Evolutionary conservation across 1,284 basidiomycete genomes (phyloP).

Genomic region (Ganoderma meredithae): DNA sequence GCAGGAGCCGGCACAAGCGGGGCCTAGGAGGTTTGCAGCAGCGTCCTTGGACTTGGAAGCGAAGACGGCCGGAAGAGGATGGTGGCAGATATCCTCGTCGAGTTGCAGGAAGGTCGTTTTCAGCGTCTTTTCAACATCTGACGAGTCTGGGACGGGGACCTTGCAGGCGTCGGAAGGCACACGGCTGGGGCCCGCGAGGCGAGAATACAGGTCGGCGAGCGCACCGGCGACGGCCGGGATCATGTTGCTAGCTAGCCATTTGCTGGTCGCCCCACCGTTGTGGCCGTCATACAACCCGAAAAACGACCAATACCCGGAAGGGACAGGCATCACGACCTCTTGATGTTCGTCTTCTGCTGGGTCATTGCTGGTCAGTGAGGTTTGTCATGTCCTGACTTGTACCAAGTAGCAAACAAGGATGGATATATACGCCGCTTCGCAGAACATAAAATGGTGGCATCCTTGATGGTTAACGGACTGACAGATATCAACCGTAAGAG

Average conservation of each 20-base stretch:
- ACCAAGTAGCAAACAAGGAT: not conserved
- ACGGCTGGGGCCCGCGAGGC: conserved; percentile 7
- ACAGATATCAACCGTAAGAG: no score
- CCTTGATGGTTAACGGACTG: not conserved
- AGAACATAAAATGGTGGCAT: not conserved
- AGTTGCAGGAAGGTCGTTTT: conserved; percentile 40
- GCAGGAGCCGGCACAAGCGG: conserved; percentile 45
- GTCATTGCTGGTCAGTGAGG: conserved; percentile 35
- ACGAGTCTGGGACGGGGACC: conserved; percentile 14
- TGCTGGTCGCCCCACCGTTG: conserved; percentile 42
- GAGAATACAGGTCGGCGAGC: conserved; percentile 39
- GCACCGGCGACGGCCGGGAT: conserved; percentile 39
- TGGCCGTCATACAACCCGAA: conserved; percentile 44
- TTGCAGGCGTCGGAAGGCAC: conserved; percentile 4
- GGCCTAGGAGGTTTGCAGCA: conserved; percentile 36
- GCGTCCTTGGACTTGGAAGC: conserved; percentile 27
- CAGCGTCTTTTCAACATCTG: conserved; percentile 36
- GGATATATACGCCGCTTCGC: not conserved
- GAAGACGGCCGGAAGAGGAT: conserved; percentile 34
- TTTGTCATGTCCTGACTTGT: not conserved
- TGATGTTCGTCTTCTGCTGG: conserved; percentile 41
- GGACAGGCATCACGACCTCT: conserved; percentile 36
- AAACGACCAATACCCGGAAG: conserved; percentile 42
- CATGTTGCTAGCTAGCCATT: conserved; percentile 41
- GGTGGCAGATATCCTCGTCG: conserved; percentile 42